Percentiles rank a stretch among this genome's conserved stretches.
Evolutionary conservation across 345 rosid genomes (phyloP).

Genomic region (Aethionema arabicum): DNA sequence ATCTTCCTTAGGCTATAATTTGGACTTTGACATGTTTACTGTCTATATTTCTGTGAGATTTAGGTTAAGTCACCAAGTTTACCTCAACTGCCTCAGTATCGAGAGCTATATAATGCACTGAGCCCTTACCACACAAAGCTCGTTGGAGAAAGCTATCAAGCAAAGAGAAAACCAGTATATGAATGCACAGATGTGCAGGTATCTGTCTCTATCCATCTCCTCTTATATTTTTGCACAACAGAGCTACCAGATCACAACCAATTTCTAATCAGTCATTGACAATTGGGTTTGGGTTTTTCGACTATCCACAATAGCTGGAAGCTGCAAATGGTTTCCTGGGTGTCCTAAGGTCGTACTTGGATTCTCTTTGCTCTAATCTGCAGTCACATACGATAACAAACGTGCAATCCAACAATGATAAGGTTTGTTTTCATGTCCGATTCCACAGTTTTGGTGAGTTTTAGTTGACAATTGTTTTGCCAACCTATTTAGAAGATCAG

Average conservation of each 20-base stretch:
- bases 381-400: constrained; percentile 96
- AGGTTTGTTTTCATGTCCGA: constrained; percentile 48
- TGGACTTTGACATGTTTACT: constrained; percentile 5
- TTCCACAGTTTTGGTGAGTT: not conserved
- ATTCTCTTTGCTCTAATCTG: constrained; percentile 83
- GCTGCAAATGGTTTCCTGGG: constrained; percentile 81
- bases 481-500: not conserved
- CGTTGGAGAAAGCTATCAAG: constrained; percentile 91
- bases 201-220: constrained; percentile 23
- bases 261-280: constrained; percentile 11
- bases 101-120: constrained; percentile 62
- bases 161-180: constrained; percentile 75
- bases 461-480: not conserved
- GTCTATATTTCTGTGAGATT: constrained; percentile 18
- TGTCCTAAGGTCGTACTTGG: constrained; percentile 71
- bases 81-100: constrained; percentile 82
- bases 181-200: constrained; percentile 93
- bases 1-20: constrained; percentile 5
- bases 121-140: constrained; percentile 80
- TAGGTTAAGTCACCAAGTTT: constrained; percentile 72
- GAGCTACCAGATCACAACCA: not conserved
- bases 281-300: not conserved
- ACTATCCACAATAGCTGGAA: constrained; percentile 50
- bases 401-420: constrained; percentile 94
- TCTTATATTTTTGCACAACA: not conserved